Evolutionary conservation across 2,329 filamentous ascomycete genomes (phyloP).

Genomic region (Zymoseptoria crescenta): DNA sequence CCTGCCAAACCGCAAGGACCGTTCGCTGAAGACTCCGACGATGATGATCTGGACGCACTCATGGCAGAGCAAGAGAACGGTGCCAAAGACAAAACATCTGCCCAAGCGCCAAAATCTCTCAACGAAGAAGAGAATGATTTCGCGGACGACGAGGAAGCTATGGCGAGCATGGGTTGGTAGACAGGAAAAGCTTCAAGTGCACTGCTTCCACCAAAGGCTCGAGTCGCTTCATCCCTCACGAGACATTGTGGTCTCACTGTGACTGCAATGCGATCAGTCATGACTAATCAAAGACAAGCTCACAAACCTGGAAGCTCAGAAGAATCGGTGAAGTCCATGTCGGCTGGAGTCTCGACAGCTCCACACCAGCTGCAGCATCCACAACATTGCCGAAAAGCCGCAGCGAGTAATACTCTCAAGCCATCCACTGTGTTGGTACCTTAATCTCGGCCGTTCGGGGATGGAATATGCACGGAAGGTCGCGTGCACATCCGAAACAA

Average conservation of each 20-base stretch:
- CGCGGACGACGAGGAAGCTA: conserved; percentile 58
- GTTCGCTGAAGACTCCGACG: conserved; percentile 39
- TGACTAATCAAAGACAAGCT: neutral
- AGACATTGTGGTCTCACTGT: neutral
- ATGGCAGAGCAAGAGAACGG: conserved; percentile 40
- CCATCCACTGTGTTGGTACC: neutral
- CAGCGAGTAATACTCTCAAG: neutral
- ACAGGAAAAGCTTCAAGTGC: neutral
- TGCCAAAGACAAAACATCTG: neutral
- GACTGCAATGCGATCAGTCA: neutral
- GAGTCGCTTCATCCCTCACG: neutral
- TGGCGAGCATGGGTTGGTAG: conserved; percentile 40
- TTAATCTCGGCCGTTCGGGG: neutral
- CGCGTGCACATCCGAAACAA: neutral
- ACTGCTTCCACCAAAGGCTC: neutral
- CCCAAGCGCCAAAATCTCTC: neutral
- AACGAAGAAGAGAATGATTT: conserved; percentile 34
- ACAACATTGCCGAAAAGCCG: neutral
- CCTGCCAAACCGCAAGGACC: neutral
- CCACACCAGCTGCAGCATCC: neutral
- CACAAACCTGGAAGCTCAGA: too few species aligned
- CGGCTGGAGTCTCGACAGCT: neutral
- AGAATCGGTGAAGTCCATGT: neutral
- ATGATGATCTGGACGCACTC: conserved; percentile 47
- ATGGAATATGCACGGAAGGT: neutral